Evolutionary conservation across 179 eudicot genomes (phyloP).

Genomic region (Carnegiea gigantea): DNA sequence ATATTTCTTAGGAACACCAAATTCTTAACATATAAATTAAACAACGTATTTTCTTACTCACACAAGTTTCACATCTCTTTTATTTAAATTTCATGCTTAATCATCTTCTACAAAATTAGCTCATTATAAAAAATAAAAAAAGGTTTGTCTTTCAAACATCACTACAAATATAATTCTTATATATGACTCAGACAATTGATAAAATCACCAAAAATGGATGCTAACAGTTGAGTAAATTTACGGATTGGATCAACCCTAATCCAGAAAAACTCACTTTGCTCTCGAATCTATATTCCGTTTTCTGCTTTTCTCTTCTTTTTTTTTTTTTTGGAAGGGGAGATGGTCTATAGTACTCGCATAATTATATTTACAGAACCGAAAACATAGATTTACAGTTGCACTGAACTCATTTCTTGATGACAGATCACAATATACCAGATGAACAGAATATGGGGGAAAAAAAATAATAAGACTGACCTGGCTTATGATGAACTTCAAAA

Average conservation of each 20-base stretch:
- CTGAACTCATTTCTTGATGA: background rate
- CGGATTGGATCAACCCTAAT: background rate
- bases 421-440: background rate
- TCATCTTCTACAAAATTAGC: background rate
- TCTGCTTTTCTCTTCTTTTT: background rate
- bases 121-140: background rate
- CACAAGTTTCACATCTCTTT: background rate
- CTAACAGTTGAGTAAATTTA: background rate
- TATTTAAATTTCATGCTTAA: background rate
- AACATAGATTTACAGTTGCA: background rate
- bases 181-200: no score
- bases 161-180: background rate
- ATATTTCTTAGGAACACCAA: no score
- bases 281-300: background rate
- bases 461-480: constrained; percentile 37
- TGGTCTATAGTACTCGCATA: background rate
- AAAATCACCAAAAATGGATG: no score
- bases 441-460: background rate
- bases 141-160: background rate
- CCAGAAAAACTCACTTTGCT: background rate
- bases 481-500: constrained; percentile 63
- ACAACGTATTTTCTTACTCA: no score
- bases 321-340: background rate
- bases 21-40: no score
- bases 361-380: background rate